These are phyloP conservation scores for Citrus cavaleriei DNA, from an alignment of 345 rosid species.

Conservation along the genomic window DNA sequence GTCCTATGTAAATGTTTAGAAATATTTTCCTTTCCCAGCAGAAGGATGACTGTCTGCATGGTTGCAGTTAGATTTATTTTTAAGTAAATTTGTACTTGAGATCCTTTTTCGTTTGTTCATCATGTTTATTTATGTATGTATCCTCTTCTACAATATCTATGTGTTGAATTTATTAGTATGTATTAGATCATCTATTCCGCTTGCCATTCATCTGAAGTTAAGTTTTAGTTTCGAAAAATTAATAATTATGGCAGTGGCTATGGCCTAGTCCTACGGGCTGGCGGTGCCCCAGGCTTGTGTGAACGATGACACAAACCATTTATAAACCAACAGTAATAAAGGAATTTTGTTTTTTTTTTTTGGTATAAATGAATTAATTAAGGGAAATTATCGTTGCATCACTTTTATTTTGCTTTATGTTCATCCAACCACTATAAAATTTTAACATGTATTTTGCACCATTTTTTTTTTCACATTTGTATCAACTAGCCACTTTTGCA, in stretches of 20 bases:
- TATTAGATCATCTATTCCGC: no score
- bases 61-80: neutral
- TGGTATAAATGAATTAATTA: no score
- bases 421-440: rapidly evolving
- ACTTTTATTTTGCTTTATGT: no score
- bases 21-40: neutral
- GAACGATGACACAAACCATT: neutral
- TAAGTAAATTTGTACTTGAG: neutral
- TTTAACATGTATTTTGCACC: no score
- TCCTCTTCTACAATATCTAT: no score
- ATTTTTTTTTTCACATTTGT: no score
- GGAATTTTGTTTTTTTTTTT: no score
- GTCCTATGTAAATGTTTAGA: neutral
- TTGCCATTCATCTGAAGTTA: no score
- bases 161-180: no score
- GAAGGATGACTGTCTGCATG: neutral
- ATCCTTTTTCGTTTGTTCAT: neutral
- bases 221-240: no score
- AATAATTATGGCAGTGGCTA: neutral
- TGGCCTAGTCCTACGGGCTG: neutral
- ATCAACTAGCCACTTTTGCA: rapidly evolving
- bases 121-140: neutral
- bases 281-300: neutral
- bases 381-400: rapidly evolving
- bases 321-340: no score